Percentiles rank a stretch among this genome's conserved stretches.
Evolutionary conservation across 305 asterid species (phyloP).

Genomic region (Plantago rigida): DNA sequence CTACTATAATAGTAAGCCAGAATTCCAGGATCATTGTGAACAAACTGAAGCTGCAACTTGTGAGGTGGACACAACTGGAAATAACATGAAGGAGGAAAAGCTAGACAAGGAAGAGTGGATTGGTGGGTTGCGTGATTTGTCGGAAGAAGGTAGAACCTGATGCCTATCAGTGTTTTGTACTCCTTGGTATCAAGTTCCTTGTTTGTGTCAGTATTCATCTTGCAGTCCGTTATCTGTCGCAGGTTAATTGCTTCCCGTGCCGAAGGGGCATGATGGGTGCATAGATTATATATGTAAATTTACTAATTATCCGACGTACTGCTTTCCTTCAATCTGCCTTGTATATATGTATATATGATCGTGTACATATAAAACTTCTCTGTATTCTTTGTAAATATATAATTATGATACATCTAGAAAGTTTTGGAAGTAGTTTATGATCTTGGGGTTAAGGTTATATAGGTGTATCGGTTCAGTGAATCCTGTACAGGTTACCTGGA

Average conservation of each 20-base stretch:
- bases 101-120: constrained; percentile 47
- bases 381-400: no score
- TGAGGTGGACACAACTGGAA: constrained; percentile 26
- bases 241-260: neutral
- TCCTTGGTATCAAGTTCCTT: neutral
- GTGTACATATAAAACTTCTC: no score
- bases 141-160: constrained; percentile 42
- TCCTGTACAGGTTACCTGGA: no score
- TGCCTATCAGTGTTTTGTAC: neutral
- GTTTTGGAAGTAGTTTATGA: no score
- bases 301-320: neutral
- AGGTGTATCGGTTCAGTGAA: no score
- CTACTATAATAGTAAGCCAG: constrained; percentile 36
- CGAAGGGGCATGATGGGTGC: neutral
- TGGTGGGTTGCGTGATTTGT: constrained; percentile 53
- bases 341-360: no score
- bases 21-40: constrained; percentile 19
- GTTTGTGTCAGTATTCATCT: neutral
- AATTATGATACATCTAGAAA: no score
- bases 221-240: neutral
- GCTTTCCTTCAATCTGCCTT: no score
- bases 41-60: constrained; percentile 27
- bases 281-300: neutral
- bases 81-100: constrained; percentile 30
- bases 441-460: no score